These are phyloP conservation scores for Tubosaeta sp. DNA, from an alignment of 768 basidiomycete genomes.

Conservation along the genomic window DNA sequence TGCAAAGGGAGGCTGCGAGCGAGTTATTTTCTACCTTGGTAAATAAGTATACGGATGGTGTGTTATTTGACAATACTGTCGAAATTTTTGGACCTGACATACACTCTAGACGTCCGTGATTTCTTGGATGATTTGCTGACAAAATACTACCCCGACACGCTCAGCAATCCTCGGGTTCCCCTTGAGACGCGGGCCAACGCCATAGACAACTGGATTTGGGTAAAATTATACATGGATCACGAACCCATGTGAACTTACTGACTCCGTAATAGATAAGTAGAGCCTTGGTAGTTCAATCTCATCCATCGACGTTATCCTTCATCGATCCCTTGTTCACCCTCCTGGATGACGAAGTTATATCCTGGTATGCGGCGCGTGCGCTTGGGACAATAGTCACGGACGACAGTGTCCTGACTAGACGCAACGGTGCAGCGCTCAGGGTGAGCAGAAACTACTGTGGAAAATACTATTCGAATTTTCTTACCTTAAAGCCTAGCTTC, in stretches of 20 bases:
- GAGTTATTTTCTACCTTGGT: conserved; percentile 62
- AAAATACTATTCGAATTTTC: background rate
- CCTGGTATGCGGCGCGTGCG: conserved; percentile 70
- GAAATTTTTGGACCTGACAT: background rate
- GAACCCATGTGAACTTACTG: background rate
- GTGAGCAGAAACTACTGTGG: conserved; percentile 36
- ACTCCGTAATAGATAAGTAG: conserved; percentile 57
- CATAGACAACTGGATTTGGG: conserved; percentile 67
- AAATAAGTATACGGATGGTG: conserved; percentile 76
- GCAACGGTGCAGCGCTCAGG: conserved; percentile 73
- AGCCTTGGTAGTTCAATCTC: conserved; percentile 72
- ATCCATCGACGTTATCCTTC: conserved; percentile 52
- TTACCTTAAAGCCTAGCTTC: conserved; percentile 43
- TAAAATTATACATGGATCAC: conserved; percentile 28
- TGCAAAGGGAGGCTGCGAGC: conserved; percentile 54
- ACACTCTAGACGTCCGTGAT: conserved; percentile 37
- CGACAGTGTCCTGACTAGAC: conserved; percentile 68
- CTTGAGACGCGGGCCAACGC: conserved; percentile 44
- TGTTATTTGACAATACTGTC: background rate
- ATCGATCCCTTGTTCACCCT: conserved; percentile 64
- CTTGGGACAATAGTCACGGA: conserved; percentile 62
- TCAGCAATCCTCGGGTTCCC: conserved; percentile 34
- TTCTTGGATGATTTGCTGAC: conserved; percentile 44
- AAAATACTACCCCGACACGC: conserved; percentile 45
- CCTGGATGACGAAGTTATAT: conserved; percentile 61